Percentiles rank a stretch among this genome's conserved stretches.
Evolutionary conservation across 208 protist species (phyloP).

Genomic region (Trypanosoma boissoni): DNA sequence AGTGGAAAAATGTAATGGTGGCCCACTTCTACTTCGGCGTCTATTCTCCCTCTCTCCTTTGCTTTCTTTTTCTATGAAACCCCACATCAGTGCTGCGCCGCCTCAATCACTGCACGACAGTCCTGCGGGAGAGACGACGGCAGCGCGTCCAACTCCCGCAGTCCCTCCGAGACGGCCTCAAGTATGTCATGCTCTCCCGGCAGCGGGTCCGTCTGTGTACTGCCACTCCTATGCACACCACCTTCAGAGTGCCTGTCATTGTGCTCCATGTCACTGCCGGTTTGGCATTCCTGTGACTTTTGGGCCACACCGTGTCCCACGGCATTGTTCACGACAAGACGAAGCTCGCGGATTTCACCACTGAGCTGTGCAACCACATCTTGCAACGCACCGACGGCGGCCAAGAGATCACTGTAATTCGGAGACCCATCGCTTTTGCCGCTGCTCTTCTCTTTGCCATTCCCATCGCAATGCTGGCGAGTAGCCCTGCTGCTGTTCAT

Average conservation of each 20-base stretch:
- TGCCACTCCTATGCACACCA: neutral
- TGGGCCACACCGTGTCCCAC: neutral
- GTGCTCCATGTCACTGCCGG: neutral
- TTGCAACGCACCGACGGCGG: neutral
- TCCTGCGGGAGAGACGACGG: slow-evolving; percentile 7
- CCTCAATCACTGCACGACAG: neutral
- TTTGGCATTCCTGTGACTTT: neutral
- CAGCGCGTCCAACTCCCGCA: slow-evolving; percentile 7
- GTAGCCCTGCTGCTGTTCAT: too few relatives aligned
- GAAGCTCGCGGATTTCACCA: slow-evolving; percentile 6
- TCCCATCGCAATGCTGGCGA: too few relatives aligned
- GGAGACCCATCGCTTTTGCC: too few relatives aligned
- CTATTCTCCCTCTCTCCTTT: too few relatives aligned
- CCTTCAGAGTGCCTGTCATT: too few relatives aligned
- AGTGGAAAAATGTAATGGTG: too few relatives aligned
- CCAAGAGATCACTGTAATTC: neutral
- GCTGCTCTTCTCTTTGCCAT: too few relatives aligned
- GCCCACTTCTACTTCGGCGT: too few relatives aligned
- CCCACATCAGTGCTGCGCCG: neutral
- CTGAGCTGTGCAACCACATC: slow-evolving; percentile 13
- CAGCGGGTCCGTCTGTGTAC: neutral
- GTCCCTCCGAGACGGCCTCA: slow-evolving; percentile 4
- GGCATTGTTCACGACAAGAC: too few relatives aligned
- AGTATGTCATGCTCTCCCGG: slow-evolving; percentile 8
- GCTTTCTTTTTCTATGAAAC: neutral